Percentiles rank a stretch among this genome's conserved stretches.
These are phyloP conservation scores for Leishmania gerbilli DNA, from an alignment of 208 protist genomes.

Conservation along the genomic window DNA sequence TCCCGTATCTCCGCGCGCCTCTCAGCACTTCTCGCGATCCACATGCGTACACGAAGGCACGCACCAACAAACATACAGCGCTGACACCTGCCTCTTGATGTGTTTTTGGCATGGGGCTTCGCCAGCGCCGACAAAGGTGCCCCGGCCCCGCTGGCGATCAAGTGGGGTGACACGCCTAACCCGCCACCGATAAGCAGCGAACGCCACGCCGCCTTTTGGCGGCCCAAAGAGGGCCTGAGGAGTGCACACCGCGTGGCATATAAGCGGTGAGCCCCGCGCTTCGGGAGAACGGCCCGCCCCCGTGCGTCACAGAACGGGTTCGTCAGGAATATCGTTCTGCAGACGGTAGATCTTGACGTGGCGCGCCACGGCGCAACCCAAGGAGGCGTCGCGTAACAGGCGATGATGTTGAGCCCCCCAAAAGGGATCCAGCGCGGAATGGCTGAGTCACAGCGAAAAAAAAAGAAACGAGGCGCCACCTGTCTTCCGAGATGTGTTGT, in stretches of 20 bases:
- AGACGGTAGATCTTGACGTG: too few species aligned
- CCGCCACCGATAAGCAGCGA: background rate
- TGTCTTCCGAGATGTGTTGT: too few species aligned
- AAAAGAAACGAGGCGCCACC: too few species aligned
- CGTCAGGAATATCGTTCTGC: too few species aligned
- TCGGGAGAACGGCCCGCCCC: too few species aligned
- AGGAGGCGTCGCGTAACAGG: background rate
- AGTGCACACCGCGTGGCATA: too few species aligned
- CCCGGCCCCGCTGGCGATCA: background rate
- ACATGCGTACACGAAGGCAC: background rate
- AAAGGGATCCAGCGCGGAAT: too few species aligned
- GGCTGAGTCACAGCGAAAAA: too few species aligned
- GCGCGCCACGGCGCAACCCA: too few species aligned
- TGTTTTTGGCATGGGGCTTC: background rate
- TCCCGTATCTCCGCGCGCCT: background rate
- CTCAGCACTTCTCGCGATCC: background rate
- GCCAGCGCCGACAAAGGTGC: background rate
- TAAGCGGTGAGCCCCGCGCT: too few species aligned
- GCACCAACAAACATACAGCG: background rate
- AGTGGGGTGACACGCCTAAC: background rate
- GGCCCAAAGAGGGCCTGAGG: background rate
- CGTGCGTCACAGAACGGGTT: too few species aligned
- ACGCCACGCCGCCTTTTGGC: background rate
- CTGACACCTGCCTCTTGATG: background rate
- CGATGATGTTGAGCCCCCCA: too few species aligned